Conservation (phyloP, 768 basidiomycete species). For the Russula ochroleuca region DNA sequence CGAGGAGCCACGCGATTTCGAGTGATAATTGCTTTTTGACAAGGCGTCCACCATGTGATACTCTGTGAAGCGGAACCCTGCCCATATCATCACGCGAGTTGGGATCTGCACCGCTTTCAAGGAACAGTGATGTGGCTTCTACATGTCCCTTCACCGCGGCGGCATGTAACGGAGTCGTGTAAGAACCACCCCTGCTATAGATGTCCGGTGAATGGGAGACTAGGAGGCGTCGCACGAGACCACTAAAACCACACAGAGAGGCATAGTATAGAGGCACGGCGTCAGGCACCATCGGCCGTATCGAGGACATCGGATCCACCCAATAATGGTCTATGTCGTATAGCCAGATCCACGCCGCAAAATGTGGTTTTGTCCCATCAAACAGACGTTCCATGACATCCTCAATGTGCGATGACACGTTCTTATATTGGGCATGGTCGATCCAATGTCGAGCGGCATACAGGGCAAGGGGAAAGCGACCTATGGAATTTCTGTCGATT, state of each 20-base stretch:
- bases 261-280: slow-evolving; percentile 12
- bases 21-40: not conserved
- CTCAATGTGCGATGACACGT: not conserved
- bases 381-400: not conserved
- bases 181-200: not conserved
- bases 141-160: not conserved
- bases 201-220: not conserved
- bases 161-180: not conserved
- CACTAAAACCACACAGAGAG: not conserved
- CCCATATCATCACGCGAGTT: not conserved
- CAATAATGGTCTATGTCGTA: slow-evolving; percentile 9
- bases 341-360: slow-evolving; percentile 13
- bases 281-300: not conserved
- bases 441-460: too few relatives aligned
- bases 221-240: not conserved
- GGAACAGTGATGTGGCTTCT: not conserved
- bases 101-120: not conserved
- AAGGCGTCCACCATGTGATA: not conserved
- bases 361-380: slow-evolving; percentile 1
- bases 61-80: not conserved
- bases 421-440: not conserved
- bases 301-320: not conserved
- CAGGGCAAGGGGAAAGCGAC: too few relatives aligned
- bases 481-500: too few relatives aligned
- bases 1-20: not conserved